Evolutionary conservation across 2,329 filamentous ascomycete species (phyloP), one percentile per base, ranked within the genome.

Genomic region (Fusarium nygamai): DNA sequence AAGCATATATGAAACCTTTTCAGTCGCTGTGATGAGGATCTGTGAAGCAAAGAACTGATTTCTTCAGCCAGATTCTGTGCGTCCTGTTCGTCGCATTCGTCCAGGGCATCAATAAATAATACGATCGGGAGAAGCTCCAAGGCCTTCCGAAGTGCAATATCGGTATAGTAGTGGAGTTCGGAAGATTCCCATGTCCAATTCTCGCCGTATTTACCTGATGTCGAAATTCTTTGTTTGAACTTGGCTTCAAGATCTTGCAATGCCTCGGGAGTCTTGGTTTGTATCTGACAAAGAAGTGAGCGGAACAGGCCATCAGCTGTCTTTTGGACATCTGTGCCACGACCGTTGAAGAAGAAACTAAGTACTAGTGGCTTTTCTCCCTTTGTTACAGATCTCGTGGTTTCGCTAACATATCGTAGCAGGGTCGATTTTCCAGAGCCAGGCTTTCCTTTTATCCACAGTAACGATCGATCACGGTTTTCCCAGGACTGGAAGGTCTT

Each of bases 41-140:
- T 61, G 27, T 79, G 62, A 11, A 81, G 39, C 5, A 81, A 41
- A 0, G 22, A 27, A 29, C 44, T 72, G 48, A 83, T 76, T 1
- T 60, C 43, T 0, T 61, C 20, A 8, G 76, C 62, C 3, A 83
- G 54, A 0, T 67, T 6, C 4, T 69, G 43, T 2, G 80, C 81
- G 39, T 53, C 61, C 0, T 76, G 39, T 61, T 80, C 36, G 12
- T 80, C 81, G 41, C 76, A 76, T 61, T 84, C 82, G 61, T 84
- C 81, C 3, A 84, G 57, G 0, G 82, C 83, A 33, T 84, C 83
- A 31, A 84, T 53, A 39, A 83, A 81, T 3, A 83, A 22, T 60
- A 67, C 76, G 11, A 83, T 53, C 10, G 72, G 46, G 1, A 41
- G 74, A 12, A 6, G 54, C 8, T 76, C 20, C 4, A 81, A 27